A percentile compares a stretch with the other conserved stretches of the same genome.
These are phyloP conservation scores for Sequoia sempervirens DNA, from an alignment of 75 land plant species.

Conservation along the genomic window DNA sequence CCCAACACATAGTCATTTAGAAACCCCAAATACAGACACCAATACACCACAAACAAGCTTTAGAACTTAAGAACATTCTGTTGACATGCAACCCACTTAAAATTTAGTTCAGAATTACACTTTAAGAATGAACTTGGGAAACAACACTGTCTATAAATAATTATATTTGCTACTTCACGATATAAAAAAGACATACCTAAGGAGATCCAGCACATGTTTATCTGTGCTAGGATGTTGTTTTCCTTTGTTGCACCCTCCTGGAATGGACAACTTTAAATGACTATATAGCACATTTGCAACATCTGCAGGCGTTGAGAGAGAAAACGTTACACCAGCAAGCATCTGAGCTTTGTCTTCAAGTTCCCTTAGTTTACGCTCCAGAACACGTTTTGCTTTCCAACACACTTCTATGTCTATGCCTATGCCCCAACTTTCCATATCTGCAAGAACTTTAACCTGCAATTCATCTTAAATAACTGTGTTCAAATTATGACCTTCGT, in stretches of 20 bases:
- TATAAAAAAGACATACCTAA: conserved; percentile 43
- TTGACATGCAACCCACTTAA: not conserved
- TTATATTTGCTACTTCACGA: not conserved
- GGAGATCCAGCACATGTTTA: conserved; percentile 77
- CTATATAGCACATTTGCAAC: conserved; percentile 84
- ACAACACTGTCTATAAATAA: not conserved
- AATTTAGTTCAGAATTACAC: not conserved
- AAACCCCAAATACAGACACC: not conserved
- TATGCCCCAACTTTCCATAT: conserved; percentile 83
- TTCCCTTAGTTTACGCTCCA: conserved; percentile 60
- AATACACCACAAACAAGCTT: not conserved
- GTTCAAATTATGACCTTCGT: not conserved
- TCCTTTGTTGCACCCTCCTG: conserved; percentile 70
- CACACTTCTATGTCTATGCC: conserved; percentile 90
- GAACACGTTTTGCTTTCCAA: conserved; percentile 49
- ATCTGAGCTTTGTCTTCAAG: conserved; percentile 77
- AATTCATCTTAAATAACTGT: not conserved
- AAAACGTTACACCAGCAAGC: conserved; percentile 82
- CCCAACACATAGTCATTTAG: not conserved
- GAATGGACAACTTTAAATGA: conserved; percentile 81
- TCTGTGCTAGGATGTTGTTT: conserved; percentile 95
- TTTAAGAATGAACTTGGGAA: not conserved
- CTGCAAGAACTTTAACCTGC: conserved; percentile 85
- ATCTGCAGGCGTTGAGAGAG: conserved; percentile 81
- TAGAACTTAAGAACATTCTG: not conserved